Evolutionary conservation across 495 filamentous ascomycete genomes (phyloP).

Genomic region (Bacidia rubella): DNA sequence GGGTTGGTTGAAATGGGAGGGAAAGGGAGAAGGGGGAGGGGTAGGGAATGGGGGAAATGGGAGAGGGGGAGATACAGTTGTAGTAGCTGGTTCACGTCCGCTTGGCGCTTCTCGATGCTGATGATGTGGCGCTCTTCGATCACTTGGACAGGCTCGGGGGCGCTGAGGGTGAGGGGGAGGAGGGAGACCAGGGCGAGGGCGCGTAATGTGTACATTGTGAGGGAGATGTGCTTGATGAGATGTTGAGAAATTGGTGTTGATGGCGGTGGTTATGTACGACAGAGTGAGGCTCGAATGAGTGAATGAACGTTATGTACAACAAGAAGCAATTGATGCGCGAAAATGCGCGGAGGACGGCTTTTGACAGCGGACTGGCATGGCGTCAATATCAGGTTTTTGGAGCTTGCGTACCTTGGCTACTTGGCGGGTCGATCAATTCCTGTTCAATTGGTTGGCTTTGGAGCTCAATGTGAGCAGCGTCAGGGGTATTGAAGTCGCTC

Average conservation of each 20-base stretch:
- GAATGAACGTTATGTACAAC: too few relatives aligned
- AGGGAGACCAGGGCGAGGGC: background rate
- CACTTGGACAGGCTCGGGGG: background rate
- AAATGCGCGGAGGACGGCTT: too few relatives aligned
- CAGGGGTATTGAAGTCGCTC: too few relatives aligned
- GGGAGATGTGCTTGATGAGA: background rate
- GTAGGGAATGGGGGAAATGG: constrained; percentile 6
- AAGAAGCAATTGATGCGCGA: too few relatives aligned
- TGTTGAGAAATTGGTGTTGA: background rate
- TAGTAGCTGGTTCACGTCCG: constrained; percentile 12
- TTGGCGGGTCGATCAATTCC: too few relatives aligned
- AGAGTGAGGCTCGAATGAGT: background rate
- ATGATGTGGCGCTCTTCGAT: constrained; percentile 10
- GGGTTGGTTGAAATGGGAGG: background rate
- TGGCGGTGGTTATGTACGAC: background rate
- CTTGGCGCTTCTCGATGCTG: constrained; percentile 13
- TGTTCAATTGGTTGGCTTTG: too few relatives aligned
- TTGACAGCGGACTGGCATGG: too few relatives aligned
- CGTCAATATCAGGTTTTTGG: too few relatives aligned
- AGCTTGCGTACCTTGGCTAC: too few relatives aligned
- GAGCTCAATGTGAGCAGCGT: too few relatives aligned
- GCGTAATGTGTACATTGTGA: constrained; percentile 1
- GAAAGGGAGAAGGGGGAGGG: background rate
- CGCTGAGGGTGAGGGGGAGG: background rate
- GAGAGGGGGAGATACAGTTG: constrained; percentile 6